These are phyloP conservation scores for Quercus bicolor DNA, from an alignment of 306 rosid genomes.

Conservation along the genomic window DNA sequence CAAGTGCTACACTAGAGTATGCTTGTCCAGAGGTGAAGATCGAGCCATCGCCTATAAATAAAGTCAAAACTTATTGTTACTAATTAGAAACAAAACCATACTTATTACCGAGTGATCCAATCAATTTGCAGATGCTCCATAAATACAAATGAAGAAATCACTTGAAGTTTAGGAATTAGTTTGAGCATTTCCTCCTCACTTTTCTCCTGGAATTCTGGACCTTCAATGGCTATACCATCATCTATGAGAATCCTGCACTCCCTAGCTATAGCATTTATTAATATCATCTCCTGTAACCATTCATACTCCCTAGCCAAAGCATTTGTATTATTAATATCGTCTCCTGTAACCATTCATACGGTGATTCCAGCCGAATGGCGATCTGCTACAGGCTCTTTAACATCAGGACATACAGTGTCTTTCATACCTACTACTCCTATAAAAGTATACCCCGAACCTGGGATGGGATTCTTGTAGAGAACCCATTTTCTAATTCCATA, in stretches of 20 bases:
- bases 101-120: slow-evolving; percentile 5
- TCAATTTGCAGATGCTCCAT: neutral
- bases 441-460: slow-evolving; percentile 74
- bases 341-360: slow-evolving; percentile 97
- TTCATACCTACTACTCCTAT: slow-evolving; percentile 92
- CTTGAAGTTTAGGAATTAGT: slow-evolving; percentile 94
- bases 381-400: slow-evolving; percentile 87
- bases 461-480: slow-evolving; percentile 64
- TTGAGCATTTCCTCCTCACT: slow-evolving; percentile 57
- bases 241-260: slow-evolving; percentile 97
- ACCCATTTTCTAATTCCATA: slow-evolving; percentile 62
- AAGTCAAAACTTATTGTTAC: slow-evolving; percentile 19
- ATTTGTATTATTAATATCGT: slow-evolving; percentile 87
- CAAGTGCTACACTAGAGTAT: slow-evolving; percentile 79
- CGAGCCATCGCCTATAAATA: slow-evolving; percentile 84
- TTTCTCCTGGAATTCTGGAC: slow-evolving; percentile 88
- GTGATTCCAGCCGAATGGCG: slow-evolving; percentile 94
- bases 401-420: slow-evolving; percentile 98
- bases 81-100: slow-evolving; percentile 15
- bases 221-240: slow-evolving; percentile 98
- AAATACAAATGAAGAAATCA: slow-evolving; percentile 26
- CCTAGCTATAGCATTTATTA: slow-evolving; percentile 65
- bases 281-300: too few species aligned
- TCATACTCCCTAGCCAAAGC: slow-evolving; percentile 72
- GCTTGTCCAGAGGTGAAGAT: slow-evolving; percentile 95